These are phyloP conservation scores for Podospora didyma DNA, from an alignment of 495 filamentous ascomycete species.

Conservation along the genomic window DNA sequence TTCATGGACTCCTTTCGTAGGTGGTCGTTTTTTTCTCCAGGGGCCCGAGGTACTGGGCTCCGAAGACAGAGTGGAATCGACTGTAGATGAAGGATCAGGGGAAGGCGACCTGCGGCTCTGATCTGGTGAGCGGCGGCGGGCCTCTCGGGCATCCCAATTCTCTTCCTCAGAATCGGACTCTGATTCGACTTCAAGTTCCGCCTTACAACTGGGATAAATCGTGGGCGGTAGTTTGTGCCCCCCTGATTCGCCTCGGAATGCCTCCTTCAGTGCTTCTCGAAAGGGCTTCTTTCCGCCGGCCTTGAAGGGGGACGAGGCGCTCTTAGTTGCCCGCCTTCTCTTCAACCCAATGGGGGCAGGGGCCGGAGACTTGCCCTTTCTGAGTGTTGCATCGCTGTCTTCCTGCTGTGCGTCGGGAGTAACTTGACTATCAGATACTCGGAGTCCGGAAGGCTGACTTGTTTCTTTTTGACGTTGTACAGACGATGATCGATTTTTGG, in stretches of 20 bases:
- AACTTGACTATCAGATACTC: neutral
- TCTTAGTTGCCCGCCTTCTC: slow-evolving; percentile 45
- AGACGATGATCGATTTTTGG: slow-evolving; percentile 1
- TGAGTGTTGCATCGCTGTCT: slow-evolving; percentile 25
- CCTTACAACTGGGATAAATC: slow-evolving; percentile 42
- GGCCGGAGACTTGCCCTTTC: slow-evolving; percentile 24
- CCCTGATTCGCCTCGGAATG: slow-evolving; percentile 52
- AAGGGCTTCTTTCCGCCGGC: slow-evolving; percentile 34
- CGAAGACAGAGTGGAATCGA: slow-evolving; percentile 30
- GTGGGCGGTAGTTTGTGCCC: slow-evolving; percentile 36
- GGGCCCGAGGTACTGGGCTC: slow-evolving; percentile 15
- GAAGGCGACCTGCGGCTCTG: slow-evolving; percentile 23
- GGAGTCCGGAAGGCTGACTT: neutral
- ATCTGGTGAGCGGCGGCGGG: slow-evolving; percentile 24
- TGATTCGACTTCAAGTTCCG: slow-evolving; percentile 28
- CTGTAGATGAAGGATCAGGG: slow-evolving; percentile 30
- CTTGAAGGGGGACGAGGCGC: slow-evolving; percentile 38
- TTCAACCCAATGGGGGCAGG: slow-evolving; percentile 36
- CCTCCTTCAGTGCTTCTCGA: slow-evolving; percentile 49
- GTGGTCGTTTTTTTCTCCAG: slow-evolving; percentile 45
- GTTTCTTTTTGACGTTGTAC: neutral
- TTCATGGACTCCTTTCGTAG: slow-evolving; percentile 60
- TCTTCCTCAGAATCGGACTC: slow-evolving; percentile 27
- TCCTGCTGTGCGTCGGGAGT: slow-evolving; percentile 15
- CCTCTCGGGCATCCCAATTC: slow-evolving; percentile 10